phyloP scores from a whole-genome alignment of 495 filamentous ascomycete genomes.

The Penicillium waksmanii region DNA sequence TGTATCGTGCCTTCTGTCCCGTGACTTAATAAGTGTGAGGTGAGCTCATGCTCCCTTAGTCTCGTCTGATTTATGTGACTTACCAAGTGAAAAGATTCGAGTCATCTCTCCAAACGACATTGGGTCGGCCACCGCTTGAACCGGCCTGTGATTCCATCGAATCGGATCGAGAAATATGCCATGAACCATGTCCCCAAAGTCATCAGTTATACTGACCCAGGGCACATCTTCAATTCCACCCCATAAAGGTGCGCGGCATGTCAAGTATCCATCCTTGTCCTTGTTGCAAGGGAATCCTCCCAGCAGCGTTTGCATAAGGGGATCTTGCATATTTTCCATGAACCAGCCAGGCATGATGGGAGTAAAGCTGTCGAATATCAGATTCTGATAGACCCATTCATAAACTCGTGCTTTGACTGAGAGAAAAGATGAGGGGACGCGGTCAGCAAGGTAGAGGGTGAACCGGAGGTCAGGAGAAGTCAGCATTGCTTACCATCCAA shows the following conservation, averaged over 20 bases:
- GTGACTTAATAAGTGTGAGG: neutral
- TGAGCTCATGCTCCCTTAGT: too few relatives aligned
- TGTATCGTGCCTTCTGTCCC: neutral
- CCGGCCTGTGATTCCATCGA: neutral
- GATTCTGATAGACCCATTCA: neutral
- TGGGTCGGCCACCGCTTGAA: neutral
- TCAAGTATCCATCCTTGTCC: neutral
- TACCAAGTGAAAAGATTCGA: neutral
- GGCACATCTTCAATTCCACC: slow-evolving; percentile 2
- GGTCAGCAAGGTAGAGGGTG: too few relatives aligned
- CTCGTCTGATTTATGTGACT: neutral
- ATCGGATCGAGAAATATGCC: slow-evolving; percentile 4
- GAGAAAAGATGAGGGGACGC: too few relatives aligned
- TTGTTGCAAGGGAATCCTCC: slow-evolving; percentile 7
- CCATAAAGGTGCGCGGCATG: neutral
- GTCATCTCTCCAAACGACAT: neutral
- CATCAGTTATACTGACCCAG: slow-evolving; percentile 6
- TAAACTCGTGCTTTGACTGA: neutral
- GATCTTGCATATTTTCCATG: neutral
- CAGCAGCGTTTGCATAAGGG: neutral
- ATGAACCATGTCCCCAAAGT: slow-evolving; percentile 14
- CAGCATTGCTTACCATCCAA: neutral
- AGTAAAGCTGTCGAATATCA: slow-evolving; percentile 1
- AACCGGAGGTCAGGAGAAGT: too few relatives aligned
- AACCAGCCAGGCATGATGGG: slow-evolving; percentile 1